A percentile compares a stretch with the other conserved stretches of the same genome.
Evolutionary conservation across 2,329 filamentous ascomycete genomes (phyloP).

Genomic region (Rhynchosporium graminicola): DNA sequence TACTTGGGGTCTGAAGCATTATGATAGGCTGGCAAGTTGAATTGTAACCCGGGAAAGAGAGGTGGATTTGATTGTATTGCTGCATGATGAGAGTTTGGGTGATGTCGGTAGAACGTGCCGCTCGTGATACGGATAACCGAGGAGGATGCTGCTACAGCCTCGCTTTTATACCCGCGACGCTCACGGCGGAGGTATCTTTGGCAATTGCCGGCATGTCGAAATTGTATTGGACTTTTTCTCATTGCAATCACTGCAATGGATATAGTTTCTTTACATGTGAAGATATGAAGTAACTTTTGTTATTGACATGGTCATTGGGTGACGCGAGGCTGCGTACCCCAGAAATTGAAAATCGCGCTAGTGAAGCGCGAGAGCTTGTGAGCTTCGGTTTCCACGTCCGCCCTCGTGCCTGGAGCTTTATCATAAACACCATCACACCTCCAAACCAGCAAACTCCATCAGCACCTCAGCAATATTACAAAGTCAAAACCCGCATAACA

Average conservation of each 20-base stretch:
- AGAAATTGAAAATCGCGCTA: slow-evolving; percentile 22
- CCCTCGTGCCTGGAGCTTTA: slow-evolving; percentile 33
- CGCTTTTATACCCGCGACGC: too few relatives aligned
- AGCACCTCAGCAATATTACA: slow-evolving; percentile 17
- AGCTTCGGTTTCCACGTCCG: slow-evolving; percentile 29
- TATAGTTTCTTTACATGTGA: slow-evolving; percentile 7
- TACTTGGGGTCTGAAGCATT: slow-evolving; percentile 52
- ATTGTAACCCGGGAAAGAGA: slow-evolving; percentile 70
- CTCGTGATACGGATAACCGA: slow-evolving; percentile 73
- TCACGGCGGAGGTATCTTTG: too few relatives aligned
- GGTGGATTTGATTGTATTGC: slow-evolving; percentile 56
- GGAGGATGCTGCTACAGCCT: slow-evolving; percentile 37
- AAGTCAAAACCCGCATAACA: not conserved
- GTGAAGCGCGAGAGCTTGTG: slow-evolving; percentile 7
- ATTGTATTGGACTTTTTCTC: slow-evolving; percentile 15
- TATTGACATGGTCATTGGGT: slow-evolving; percentile 11
- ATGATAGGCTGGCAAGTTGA: slow-evolving; percentile 63
- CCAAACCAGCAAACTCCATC: slow-evolving; percentile 15
- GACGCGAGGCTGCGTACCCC: slow-evolving; percentile 31
- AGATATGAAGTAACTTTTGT: slow-evolving; percentile 2
- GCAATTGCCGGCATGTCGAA: too few relatives aligned
- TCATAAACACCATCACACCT: slow-evolving; percentile 22
- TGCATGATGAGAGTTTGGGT: slow-evolving; percentile 58
- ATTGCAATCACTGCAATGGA: slow-evolving; percentile 32
- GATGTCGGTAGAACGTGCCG: slow-evolving; percentile 80